Evolutionary conservation across 371 early-diverging fungal species (phyloP), one percentile per base, ranked within the genome.

Genomic region (Parasitella parasitica): DNA sequence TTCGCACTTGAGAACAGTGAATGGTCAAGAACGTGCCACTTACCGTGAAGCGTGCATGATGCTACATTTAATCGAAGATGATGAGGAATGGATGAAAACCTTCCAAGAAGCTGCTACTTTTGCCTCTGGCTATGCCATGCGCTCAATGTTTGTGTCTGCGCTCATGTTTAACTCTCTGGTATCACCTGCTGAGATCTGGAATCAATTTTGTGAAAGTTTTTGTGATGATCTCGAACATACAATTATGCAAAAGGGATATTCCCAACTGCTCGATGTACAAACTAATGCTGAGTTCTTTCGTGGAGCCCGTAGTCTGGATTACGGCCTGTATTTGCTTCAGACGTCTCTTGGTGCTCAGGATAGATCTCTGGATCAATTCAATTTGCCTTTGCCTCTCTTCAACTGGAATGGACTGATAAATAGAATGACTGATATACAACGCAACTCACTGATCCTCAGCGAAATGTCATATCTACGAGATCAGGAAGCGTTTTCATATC

Each of bases 81-180:
- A 61, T 41, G 7, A 41, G 16, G 53, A 52, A 35, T 60, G 60
- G 60, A 20, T 12, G 1, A 30, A 41, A 30, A 20, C 52, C n/a
- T 59, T 60, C 28, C 53, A 51, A 15, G 60, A 60, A 41, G 60
- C 53, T 0, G n/a, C 7, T 16, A 8, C 18, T 34, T 34, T 34
- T 34, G 34, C 34, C 34, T 34, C 34, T 34, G 34, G 34, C 34
- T 34, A 34, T 9, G 1, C 12, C 22, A 34, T 9, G 4, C 34
- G 34, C 9, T 15, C 11, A 24, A 6, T 58, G n/a, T 58, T 58
- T 36, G 27, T 36, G 1, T 28, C 49, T 26, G 58, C 58, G 6
- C 6, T 57, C 15, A 0, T 32, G 4, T 46, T 46, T 32, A 43
- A 28, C 5, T 16, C 16, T 34, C 34, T 5, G 34, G 34, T 34